Percentiles rank a stretch among this genome's conserved stretches.
Evolutionary conservation across 2,329 filamentous ascomycete species (phyloP).

Genomic region (Fulvia fulva): DNA sequence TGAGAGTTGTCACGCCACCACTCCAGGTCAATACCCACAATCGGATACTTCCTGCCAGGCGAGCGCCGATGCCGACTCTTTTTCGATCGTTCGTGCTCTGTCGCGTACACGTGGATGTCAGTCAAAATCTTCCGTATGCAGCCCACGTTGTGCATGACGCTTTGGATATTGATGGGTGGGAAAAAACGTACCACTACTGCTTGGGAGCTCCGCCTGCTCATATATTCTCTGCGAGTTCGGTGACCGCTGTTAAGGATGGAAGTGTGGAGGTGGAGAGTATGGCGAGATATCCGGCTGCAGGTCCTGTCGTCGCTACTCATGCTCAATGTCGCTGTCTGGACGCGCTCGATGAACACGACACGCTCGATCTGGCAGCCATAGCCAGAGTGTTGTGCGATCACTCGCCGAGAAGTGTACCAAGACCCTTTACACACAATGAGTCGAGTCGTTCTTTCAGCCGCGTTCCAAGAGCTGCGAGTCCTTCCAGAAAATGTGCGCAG

Average conservation of each 20-base stretch:
- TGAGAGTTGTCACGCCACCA: constrained; percentile 12
- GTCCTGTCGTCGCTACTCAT: not conserved
- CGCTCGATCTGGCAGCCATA: not conserved
- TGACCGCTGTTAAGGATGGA: not conserved
- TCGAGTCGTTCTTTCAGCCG: not conserved
- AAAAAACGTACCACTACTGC: not conserved
- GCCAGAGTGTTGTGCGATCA: not conserved
- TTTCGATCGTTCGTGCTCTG: not conserved
- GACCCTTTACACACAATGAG: not conserved
- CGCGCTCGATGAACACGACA: not conserved
- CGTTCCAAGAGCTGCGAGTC: not conserved
- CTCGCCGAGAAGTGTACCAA: not conserved
- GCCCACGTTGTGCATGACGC: constrained; percentile 1
- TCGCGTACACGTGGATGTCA: not conserved
- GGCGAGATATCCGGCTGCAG: not conserved
- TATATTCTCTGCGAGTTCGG: not conserved
- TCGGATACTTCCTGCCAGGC: not conserved
- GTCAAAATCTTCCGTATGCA: not conserved
- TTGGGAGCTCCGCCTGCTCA: not conserved
- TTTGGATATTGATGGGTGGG: constrained; percentile 1
- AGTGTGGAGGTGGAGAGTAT: not conserved
- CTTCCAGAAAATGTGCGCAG: no score
- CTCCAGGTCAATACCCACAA: not conserved
- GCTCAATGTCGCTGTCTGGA: not conserved
- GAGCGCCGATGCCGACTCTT: not conserved